phyloP scores from a whole-genome alignment of 768 basidiomycete genomes.

The Trametes coccinea region DNA sequence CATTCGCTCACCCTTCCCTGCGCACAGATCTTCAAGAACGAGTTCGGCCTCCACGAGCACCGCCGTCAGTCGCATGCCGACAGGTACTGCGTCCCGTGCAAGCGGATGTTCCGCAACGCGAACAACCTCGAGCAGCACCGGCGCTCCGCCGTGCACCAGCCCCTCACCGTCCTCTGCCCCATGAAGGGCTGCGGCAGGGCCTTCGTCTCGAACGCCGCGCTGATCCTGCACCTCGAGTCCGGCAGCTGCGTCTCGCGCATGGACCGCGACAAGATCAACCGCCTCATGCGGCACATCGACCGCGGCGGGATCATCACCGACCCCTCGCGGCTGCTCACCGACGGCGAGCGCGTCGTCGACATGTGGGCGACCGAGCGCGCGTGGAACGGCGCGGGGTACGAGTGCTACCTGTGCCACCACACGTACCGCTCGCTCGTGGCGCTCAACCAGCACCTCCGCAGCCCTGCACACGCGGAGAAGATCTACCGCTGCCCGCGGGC shows the following conservation, averaged over 20 bases:
- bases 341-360: constrained; percentile 32
- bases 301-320: constrained; percentile 52
- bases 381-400: constrained; percentile 48
- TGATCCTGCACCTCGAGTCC: constrained; percentile 63
- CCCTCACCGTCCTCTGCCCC: constrained; percentile 39
- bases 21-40: constrained; percentile 40
- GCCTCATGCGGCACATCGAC: constrained; percentile 45
- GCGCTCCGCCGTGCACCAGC: constrained; percentile 51
- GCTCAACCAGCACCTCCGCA: constrained; percentile 65
- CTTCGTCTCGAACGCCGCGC: constrained; percentile 56
- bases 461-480: constrained; percentile 56
- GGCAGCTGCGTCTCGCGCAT: constrained; percentile 57
- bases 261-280: constrained; percentile 40
- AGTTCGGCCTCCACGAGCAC: constrained; percentile 41
- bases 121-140: constrained; percentile 49
- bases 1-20: too few relatives aligned
- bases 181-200: constrained; percentile 43
- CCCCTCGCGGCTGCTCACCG: constrained; percentile 51
- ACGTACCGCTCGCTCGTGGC: constrained; percentile 40
- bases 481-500: constrained; percentile 53
- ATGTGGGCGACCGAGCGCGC: constrained; percentile 40
- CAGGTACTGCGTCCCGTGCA: constrained; percentile 47
- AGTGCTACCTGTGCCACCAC: constrained; percentile 64
- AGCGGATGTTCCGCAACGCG: constrained; percentile 42
- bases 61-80: constrained; percentile 21